Conservation (phyloP, 1,139 yeast genomes). For the Kodamaea derodonti region DNA sequence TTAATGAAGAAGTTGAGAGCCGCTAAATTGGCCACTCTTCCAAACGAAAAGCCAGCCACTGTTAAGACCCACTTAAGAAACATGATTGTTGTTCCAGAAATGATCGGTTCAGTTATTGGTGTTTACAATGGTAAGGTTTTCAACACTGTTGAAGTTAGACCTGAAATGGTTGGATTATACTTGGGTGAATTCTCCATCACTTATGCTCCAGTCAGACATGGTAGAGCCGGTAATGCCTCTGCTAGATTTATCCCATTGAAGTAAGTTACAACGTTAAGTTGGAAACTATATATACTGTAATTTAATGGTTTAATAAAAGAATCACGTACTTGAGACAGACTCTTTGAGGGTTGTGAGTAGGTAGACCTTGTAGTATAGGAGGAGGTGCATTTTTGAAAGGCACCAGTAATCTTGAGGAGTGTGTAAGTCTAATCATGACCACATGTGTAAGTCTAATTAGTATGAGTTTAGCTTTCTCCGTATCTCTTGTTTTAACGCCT, state of each 20-base stretch:
- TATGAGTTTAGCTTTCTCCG: too few species aligned
- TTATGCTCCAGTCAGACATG: slow-evolving; percentile 99
- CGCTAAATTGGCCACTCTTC: slow-evolving; percentile 89
- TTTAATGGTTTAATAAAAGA: slow-evolving; percentile 15
- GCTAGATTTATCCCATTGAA: slow-evolving; percentile 74
- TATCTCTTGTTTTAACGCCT: too few species aligned
- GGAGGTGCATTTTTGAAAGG: too few species aligned
- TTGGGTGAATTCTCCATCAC: slow-evolving; percentile 99
- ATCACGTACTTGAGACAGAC: too few species aligned
- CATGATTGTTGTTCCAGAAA: slow-evolving; percentile 99
- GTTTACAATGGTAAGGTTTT: slow-evolving; percentile 99
- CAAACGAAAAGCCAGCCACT: slow-evolving; percentile 95
- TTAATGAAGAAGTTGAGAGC: slow-evolving; percentile 97
- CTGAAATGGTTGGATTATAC: slow-evolving; percentile 99
- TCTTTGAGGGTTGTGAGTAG: too few species aligned
- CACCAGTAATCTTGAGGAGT: too few species aligned
- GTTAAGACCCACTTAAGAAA: slow-evolving; percentile 99
- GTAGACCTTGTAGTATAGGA: too few species aligned
- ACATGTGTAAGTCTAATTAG: too few species aligned
- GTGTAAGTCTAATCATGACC: too few species aligned
- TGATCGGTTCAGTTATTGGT: slow-evolving; percentile 99
- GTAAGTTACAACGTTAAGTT: slow-evolving; percentile 20
- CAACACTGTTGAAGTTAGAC: slow-evolving; percentile 98
- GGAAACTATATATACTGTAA: slow-evolving; percentile 10
- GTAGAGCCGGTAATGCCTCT: slow-evolving; percentile 97